A percentile compares a stretch with the other conserved stretches of the same genome.
Conservation (phyloP, 305 asterid species). For the Caryopteris hybrid region DNA sequence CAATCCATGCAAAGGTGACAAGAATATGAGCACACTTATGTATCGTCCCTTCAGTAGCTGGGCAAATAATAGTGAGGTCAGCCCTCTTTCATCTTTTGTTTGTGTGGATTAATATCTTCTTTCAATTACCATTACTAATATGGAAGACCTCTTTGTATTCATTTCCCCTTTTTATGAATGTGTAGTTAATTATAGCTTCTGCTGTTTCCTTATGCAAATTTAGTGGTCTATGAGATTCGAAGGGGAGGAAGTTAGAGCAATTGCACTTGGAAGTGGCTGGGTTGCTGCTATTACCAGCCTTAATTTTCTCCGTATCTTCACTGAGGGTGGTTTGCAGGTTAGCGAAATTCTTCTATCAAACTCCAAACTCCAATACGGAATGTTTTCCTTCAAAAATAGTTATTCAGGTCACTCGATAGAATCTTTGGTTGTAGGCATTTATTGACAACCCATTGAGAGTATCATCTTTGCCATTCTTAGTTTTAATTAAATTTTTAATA, state of each 20-base stretch:
- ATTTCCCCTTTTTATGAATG: background rate
- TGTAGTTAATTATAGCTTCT: constrained; percentile 14
- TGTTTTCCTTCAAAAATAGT: background rate
- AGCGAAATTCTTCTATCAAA: constrained; percentile 14
- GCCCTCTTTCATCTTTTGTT: constrained; percentile 16
- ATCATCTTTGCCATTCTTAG: background rate
- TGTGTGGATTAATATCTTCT: constrained; percentile 15
- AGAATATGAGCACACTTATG: constrained; percentile 95
- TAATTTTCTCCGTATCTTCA: constrained; percentile 86
- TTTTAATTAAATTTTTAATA: constrained; percentile 19
- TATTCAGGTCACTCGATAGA: background rate
- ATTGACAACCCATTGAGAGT: background rate
- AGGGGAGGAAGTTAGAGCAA: constrained; percentile 93
- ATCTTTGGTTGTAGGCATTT: background rate
- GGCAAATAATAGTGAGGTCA: constrained; percentile 97
- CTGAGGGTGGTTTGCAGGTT: constrained; percentile 95
- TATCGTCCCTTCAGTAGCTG: constrained; percentile 93
- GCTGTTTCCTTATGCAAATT: constrained; percentile 29
- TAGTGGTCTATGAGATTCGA: constrained; percentile 99
- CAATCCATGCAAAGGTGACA: constrained; percentile 97
- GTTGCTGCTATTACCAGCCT: constrained; percentile 93
- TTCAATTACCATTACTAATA: constrained; percentile 1
- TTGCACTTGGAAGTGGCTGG: constrained; percentile 89
- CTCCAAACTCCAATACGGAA: background rate
- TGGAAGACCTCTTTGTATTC: background rate